Percentiles rank a stretch among this genome's conserved stretches.
Conservation (phyloP, 1,139 yeast species). For the Suhomyces taliae region DNA sequence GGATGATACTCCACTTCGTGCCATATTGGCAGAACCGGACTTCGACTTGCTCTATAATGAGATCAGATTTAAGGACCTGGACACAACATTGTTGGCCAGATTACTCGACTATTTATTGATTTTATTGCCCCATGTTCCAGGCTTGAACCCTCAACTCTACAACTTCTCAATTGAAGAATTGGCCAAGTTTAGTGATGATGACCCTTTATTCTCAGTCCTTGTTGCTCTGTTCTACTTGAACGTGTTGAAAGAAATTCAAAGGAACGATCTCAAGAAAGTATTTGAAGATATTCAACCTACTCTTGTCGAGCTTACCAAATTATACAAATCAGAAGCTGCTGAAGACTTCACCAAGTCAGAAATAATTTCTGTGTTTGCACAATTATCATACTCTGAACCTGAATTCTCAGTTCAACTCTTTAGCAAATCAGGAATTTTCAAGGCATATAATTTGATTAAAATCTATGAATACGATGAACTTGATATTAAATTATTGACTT, state of each 20-base stretch:
- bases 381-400: slow-evolving; percentile 16
- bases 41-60: slow-evolving; percentile 8
- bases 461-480: slow-evolving; percentile 13
- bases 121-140: slow-evolving; percentile 15
- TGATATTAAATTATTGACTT: slow-evolving; percentile 25
- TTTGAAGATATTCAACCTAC: slow-evolving; percentile 15
- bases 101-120: slow-evolving; percentile 25
- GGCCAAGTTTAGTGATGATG: slow-evolving; percentile 17
- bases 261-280: slow-evolving; percentile 2
- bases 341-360: slow-evolving; percentile 15
- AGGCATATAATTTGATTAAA: slow-evolving; percentile 21
- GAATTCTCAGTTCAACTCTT: slow-evolving; percentile 4
- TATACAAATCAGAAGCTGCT: slow-evolving; percentile 3
- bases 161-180: slow-evolving; percentile 16
- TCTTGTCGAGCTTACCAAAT: slow-evolving; percentile 12
- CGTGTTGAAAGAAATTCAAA: slow-evolving; percentile 14
- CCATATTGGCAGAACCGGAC: slow-evolving; percentile 10
- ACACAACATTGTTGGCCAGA: slow-evolving; percentile 20
- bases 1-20: slow-evolving; percentile 8
- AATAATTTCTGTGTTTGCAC: slow-evolving; percentile 19
- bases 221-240: slow-evolving; percentile 30
- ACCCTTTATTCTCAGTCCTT: slow-evolving; percentile 28
- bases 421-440: slow-evolving; percentile 17
- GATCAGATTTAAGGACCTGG: slow-evolving; percentile 4
- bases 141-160: slow-evolving; percentile 13